phyloP scores from a whole-genome alignment of 2,329 filamentous ascomycete genomes.

The Aspergillus sp. region DNA sequence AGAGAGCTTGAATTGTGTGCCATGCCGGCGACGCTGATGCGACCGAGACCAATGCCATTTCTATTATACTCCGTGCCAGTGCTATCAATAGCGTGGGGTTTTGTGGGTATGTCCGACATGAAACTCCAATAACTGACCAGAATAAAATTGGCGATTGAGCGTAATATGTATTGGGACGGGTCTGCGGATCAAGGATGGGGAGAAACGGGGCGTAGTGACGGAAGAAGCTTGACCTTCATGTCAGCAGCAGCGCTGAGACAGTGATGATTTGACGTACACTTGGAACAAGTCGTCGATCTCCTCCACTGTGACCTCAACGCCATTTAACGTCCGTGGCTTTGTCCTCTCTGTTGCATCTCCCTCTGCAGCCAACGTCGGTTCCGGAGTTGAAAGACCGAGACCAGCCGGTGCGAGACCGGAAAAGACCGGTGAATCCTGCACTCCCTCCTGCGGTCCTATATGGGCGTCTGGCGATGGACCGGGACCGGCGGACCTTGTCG shows the following conservation, averaged over 20 bases:
- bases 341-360: slow-evolving; percentile 14
- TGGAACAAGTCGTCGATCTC: slow-evolving; percentile 34
- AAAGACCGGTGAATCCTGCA: too few species aligned
- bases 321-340: slow-evolving; percentile 22
- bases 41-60: slow-evolving; percentile 31
- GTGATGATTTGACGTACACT: slow-evolving; percentile 16
- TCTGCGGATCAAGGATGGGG: slow-evolving; percentile 37
- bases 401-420: slow-evolving; percentile 9
- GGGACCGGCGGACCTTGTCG: too few species aligned
- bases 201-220: slow-evolving; percentile 31
- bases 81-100: slow-evolving; percentile 33
- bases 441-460: too few species aligned
- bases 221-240: slow-evolving; percentile 25
- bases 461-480: too few species aligned
- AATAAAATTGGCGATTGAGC: slow-evolving; percentile 73
- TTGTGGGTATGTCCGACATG: slow-evolving; percentile 28
- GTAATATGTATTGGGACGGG: slow-evolving; percentile 65
- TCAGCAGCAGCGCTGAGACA: background rate
- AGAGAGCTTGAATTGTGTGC: slow-evolving; percentile 29
- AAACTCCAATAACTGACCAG: slow-evolving; percentile 55
- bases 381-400: slow-evolving; percentile 14
- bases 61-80: slow-evolving; percentile 25
- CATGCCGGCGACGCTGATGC: slow-evolving; percentile 22
- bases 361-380: slow-evolving; percentile 6
- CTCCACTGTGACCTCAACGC: slow-evolving; percentile 18